Evolutionary conservation across 2,329 filamentous ascomycete species (phyloP), one percentile per base, ranked within the genome.

Genomic region (Phialophora tarda): DNA sequence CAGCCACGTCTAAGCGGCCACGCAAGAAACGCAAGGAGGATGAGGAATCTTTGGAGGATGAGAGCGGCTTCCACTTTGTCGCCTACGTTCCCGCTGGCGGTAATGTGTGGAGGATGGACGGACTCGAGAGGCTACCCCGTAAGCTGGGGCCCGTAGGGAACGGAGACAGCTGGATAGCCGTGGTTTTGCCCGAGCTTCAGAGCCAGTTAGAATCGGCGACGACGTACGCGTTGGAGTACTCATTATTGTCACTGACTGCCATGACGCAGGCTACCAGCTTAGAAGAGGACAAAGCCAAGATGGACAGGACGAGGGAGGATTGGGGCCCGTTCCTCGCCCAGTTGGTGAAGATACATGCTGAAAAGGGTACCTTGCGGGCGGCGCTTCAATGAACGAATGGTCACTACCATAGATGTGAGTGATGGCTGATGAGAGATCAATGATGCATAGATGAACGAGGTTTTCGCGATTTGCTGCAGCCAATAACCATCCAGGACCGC

Each of bases 31-130:
- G 48, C 3, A 77, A 78, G 47, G 78, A 80, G 38, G 78, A 78
- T 38, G 81, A 82, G 56, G 80, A 78, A 12, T 77, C 78, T n/a
- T 76, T 78, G 4, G 80, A 84, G 6, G 79, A 83, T 0, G 86
- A 91, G n/a, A 84, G 85, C 12, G 88, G 86, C 0, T 95, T 90
- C 74, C 94, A 98, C 75, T 98, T 95, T 77, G 90, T 96, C 69
- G 93, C 93, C 6, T 97, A 94, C 74, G 88, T 97, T 32, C 91
- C 92, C 1, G 85, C 88, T 14, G 83, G 85, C n/a, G 88, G 86
- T 2, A 82, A 86, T 63, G 85, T 97, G 14, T 97, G 92, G 92
- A 91, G 93, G 76, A 86, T 98, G 4, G 94, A 98, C 77, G 94
- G 94, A 4, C 81, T 97, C 24, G 88, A 93, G 30, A 75, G 82